Evolutionary conservation across 2,329 filamentous ascomycete genomes (phyloP), one percentile per base, ranked within the genome.

Genomic region (Claviceps sp.): DNA sequence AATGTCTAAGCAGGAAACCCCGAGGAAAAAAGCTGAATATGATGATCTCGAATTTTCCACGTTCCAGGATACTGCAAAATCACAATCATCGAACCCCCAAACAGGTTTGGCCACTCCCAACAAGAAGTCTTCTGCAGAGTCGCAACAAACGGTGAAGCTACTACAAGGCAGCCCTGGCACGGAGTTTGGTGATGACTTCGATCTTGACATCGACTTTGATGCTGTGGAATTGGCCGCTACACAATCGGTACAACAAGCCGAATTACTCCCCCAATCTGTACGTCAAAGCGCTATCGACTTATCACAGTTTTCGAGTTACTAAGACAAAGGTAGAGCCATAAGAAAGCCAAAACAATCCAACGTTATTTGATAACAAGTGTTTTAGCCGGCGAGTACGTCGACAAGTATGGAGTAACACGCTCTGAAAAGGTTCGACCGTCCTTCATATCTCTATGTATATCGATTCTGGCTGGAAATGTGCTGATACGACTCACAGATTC

Each of bases 341-440:
- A 76, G 64, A 85, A 83, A 65, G 72, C 76, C 59, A 84, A 81
- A 71, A 80, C 84, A 47, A 94, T 95, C 62, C 89, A 95, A 68
- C 84, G 91, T 58, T 95, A 95, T 70, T 73, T 90, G 56, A 78
- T 96, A 60, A 85, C 83, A 58, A 81, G 84, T 62, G 79, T 90
- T 58, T 71, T 85, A 54, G 79, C 87, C 55, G 79, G 78, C 59
- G 75, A 82, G 46, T 95, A 87, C 66, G 70, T 72, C 54, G 80
- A 84, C 65, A 72, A 77, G 22, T 76, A 74, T 57, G 82, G 84
- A 45, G 73, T 77, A 57, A 67, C 71, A 48, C 74, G 73, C 49
- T 73, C 73, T 44, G 85, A 95, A 67, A 90, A 93, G 79, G 89
- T 90, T 69, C 64, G 41, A 5, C 7, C 34, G 11, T 5, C 34